Percentiles rank a stretch among this genome's conserved stretches.
phyloP scores from a whole-genome alignment of 352 stramenopile genomes.

The Phytophthora melonis region DNA sequence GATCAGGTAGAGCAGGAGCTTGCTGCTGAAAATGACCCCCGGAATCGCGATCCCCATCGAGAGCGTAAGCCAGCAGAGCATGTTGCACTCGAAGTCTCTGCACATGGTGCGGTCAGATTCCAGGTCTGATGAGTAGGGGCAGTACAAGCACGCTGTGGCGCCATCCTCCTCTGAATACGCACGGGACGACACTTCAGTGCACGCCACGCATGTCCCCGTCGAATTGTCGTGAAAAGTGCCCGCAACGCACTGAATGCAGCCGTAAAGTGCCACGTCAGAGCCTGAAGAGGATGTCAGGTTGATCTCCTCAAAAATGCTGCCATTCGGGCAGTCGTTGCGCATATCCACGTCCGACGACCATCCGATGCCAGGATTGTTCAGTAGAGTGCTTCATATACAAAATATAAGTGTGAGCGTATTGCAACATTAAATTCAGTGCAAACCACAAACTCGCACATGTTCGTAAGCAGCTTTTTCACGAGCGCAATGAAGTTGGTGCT shows the following conservation, averaged over 20 bases:
- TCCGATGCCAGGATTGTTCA: conserved; percentile 63
- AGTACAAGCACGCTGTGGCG: conserved; percentile 62
- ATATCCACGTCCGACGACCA: conserved; percentile 43
- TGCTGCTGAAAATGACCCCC: conserved; percentile 60
- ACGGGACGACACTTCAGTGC: conserved; percentile 52
- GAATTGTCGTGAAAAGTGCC: conserved; percentile 68
- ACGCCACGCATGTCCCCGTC: conserved; percentile 50
- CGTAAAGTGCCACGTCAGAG: conserved; percentile 41
- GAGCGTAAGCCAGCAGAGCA: conserved; percentile 73
- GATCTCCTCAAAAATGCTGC: conserved; percentile 61
- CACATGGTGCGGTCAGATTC: conserved; percentile 45
- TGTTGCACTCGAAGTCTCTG: conserved; percentile 60
- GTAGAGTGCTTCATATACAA: conserved; percentile 44
- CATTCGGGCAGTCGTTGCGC: conserved; percentile 58
- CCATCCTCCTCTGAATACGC: conserved; percentile 66
- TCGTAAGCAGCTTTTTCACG: conserved; percentile 49
- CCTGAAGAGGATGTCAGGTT: conserved; percentile 26
- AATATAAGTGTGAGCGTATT: neutral
- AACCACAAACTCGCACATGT: conserved; percentile 46
- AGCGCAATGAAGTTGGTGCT: conserved; percentile 62
- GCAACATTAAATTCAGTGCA: neutral
- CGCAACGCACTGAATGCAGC: conserved; percentile 71
- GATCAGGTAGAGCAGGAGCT: conserved; percentile 56
- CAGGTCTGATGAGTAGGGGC: conserved; percentile 70
- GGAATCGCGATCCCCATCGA: conserved; percentile 59